Base-by-base conservation (phyloP, 1,284 basidiomycete genomes). In the Ceratobasidium sp. region DNA sequence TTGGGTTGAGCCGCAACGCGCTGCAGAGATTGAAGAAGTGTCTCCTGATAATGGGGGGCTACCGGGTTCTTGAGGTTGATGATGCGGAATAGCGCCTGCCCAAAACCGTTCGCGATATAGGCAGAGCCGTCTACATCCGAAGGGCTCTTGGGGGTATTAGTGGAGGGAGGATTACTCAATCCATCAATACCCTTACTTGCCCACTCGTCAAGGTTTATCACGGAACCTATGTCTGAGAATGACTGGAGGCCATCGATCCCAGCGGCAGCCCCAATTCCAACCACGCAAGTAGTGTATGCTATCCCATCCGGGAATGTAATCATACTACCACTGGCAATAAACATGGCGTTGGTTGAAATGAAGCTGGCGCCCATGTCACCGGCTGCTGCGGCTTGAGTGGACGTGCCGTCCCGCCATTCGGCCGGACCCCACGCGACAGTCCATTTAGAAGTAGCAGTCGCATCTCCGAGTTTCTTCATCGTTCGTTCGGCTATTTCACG, bases 71-170 rank as follows among this genome's bases (percentile, higher is more conserved):
- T 60, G 58, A n/a, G 20, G 55, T 60, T 60, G 58, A 60, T 26
- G 23, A 60, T n/a, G 26, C 18, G 23, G 26, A 60, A 60, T n/a
- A 60, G 26, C n/a, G 58, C 58, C 26, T 39, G 58, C 18, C 58
- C 58, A 28, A 60, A 60, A 60, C 58, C 58, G 28, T 60, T 60
- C 9, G 58, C 58, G 58, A 28, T 60, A 60, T 60, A 60, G 23
- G 58, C 23, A 12, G 58, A 60, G 18, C 28, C 26, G 26, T 26
- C 26, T 26, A 60, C 26, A 18, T 26, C 23, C 28, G 13, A 33
- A 13, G 23, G 13, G 13, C 9, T 15, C 12, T 33, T 60, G 6
- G 15, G 23, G 55, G 12, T 20, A 10, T 28, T n/a, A 33, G 26
- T 39, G 23, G 26, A 33, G 3, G 23, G 9, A 28, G 13, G 58